These are phyloP conservation scores for Xylariaceae sp. DNA, from an alignment of 2,329 filamentous ascomycete genomes.

Conservation along the genomic window DNA sequence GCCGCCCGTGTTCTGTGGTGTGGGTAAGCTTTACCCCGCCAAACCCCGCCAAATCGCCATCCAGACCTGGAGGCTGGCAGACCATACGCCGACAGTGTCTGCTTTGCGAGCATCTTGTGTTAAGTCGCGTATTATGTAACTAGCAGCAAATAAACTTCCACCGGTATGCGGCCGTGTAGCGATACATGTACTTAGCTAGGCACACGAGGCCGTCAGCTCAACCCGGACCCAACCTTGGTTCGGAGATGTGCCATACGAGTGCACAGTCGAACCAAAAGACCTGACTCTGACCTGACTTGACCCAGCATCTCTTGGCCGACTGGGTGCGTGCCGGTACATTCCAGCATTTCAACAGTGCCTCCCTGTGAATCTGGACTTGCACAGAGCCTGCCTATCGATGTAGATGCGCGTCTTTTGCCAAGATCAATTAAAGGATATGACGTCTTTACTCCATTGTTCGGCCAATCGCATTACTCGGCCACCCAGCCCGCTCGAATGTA, in stretches of 20 bases:
- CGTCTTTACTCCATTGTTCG: too few relatives aligned
- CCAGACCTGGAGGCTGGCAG: not conserved
- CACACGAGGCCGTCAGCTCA: not conserved
- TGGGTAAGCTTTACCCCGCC: slow-evolving; percentile 15
- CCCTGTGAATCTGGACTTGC: too few relatives aligned
- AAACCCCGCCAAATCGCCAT: slow-evolving; percentile 13
- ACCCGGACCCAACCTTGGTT: slow-evolving; percentile 4
- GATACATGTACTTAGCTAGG: not conserved
- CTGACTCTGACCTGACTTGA: slow-evolving; percentile 1
- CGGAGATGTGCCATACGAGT: slow-evolving; percentile 3
- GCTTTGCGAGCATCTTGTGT: not conserved
- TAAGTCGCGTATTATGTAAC: not conserved
- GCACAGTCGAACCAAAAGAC: not conserved
- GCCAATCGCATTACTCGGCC: too few relatives aligned
- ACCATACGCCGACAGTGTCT: not conserved
- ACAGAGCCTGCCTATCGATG: too few relatives aligned
- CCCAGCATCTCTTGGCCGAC: slow-evolving; percentile 8
- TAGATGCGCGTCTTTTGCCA: not conserved
- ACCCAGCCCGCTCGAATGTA: too few relatives aligned
- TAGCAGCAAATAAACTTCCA: not conserved
- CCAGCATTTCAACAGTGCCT: too few relatives aligned
- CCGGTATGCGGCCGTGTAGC: not conserved
- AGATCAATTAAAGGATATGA: too few relatives aligned
- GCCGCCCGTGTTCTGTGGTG: not conserved
- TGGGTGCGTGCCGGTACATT: too few relatives aligned